Base-by-base conservation (phyloP, 2,329 filamentous ascomycete species). In the Cladosporium cucumerinum region DNA sequence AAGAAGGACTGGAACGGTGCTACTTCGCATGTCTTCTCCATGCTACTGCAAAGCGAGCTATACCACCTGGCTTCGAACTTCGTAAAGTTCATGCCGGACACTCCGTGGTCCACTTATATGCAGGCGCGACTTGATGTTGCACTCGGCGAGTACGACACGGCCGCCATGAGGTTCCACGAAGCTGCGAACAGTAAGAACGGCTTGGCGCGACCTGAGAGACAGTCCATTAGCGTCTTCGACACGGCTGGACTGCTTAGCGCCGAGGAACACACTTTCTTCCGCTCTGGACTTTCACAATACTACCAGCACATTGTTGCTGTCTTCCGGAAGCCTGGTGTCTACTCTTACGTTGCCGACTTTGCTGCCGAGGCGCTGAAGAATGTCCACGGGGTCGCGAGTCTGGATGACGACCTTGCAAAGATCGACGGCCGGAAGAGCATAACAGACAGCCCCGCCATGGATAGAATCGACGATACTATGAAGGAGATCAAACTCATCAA, bases 341-440 rank as follows among this genome's bases (percentile, higher is more conserved):
- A 91, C 76, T 90, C 91, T 1, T 91, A 90, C 72, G 91, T 96
- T 48, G 86, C 92, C 6, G 91, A 96, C 69, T 97, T 97, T 80
- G 88, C 91, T 46, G 85, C 87, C 46, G 81, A 93, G 26, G 70
- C 68, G 4, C 36, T 65, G 57, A 60, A 59, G 28, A 58, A 65
- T 12, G 58, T 65, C 11, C 48, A 61, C 39, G 63, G 58, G 26
- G 62, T 57, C 14, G 63, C 49, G 10, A 60, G 39, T 14, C 36
- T 65, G 6, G 63, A 65, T 23, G 36, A 36, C 21, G 69, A 66
- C 8, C 62, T 72, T 21, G 62, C 63, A 21, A 65, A 69, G 32
- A 65, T 74, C 26, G 72, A 74, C 51, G 65, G 67, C 28, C 66
- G 70, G 43, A 76, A 75, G 68, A 70, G 68, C 25, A 62, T 69